These are phyloP conservation scores for Dothidotthia symphoricarpi DNA, from an alignment of 2,329 filamentous ascomycete species.

Conservation along the genomic window DNA sequence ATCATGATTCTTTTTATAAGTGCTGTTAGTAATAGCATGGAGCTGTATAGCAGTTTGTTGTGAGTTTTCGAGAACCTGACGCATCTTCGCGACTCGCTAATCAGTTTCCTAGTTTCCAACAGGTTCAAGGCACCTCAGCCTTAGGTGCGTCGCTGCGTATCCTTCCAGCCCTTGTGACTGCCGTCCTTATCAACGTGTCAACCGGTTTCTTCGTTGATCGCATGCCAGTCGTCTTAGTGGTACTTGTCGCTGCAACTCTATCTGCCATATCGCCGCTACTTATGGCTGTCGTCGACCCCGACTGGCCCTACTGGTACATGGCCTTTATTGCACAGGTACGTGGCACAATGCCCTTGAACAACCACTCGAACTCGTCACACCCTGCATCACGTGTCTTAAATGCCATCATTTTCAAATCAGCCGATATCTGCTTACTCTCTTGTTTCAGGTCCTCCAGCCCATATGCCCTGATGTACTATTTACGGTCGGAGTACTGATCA, in stretches of 20 bases:
- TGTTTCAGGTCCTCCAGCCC: slow-evolving; percentile 46
- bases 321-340: slow-evolving; percentile 45
- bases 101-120: no score
- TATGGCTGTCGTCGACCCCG: slow-evolving; percentile 54
- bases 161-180: slow-evolving; percentile 42
- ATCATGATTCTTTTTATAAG: slow-evolving; percentile 42
- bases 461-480: slow-evolving; percentile 53
- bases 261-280: slow-evolving; percentile 49
- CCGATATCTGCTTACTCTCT: no score
- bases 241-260: slow-evolving; percentile 45
- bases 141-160: slow-evolving; percentile 43
- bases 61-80: no score
- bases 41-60: no score
- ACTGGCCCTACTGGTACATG: slow-evolving; percentile 54
- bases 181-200: slow-evolving; percentile 44
- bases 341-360: no score
- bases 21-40: no score
- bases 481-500: slow-evolving; percentile 56
- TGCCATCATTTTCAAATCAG: no score
- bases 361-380: no score
- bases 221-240: slow-evolving; percentile 45
- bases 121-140: slow-evolving; percentile 37
- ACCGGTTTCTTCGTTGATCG: slow-evolving; percentile 50
- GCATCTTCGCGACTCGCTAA: no score
- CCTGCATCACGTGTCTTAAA: no score